Evolutionary conservation across 345 rosid genomes (phyloP), one percentile per base, ranked within the genome.

Genomic region (Adansonia digitata): DNA sequence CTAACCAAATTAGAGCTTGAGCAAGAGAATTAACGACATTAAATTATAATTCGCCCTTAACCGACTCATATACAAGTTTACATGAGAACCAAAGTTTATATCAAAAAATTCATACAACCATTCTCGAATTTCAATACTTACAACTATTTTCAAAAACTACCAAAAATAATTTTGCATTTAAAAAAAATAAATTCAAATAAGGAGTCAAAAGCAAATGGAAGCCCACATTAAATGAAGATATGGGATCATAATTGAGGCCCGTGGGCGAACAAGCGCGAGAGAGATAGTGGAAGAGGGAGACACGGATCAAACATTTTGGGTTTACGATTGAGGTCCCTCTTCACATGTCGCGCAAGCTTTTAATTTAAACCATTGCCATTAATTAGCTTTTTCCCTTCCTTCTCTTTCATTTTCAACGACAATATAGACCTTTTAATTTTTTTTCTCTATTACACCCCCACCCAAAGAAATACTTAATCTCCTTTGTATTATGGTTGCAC

Each of bases 221-320:
- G 74, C 74, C 82, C 79, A 61, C 72, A 64, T 18, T 8, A 3
- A 15, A 52, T 22, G 59, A 40, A 82, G 83, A 83, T 69, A 78
- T 78, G 80, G 80, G 66, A 57, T 64, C 5, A 72, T 62, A 31
- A 78, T 73, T 26, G 74, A 40, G 69, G 64, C 24, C 10, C 39
- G 73, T 71, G 79, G 65, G 48, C 60, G 75, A 66, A 56, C 75
- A 37, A 37, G 73, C 82, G 72, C 20, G 37, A 4, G n/a, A 4
- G 65, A 45, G 57, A 39, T 10, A 42, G 52, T 37, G 60, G 45
- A 69, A 51, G 22, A 2, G 12, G 74, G 69, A 68, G 82, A 82
- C 85, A 79, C n/a, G n/a, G n/a, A n/a, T n/a, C 1, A 48, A 79
- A 80, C 81, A 75, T 49, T 22, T 48, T 7, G 73, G 60, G 77